Percentiles rank a stretch among this genome's conserved stretches.
Evolutionary conservation across 805 yeast species (phyloP).

Genomic region (Barnettozyma sp.): DNA sequence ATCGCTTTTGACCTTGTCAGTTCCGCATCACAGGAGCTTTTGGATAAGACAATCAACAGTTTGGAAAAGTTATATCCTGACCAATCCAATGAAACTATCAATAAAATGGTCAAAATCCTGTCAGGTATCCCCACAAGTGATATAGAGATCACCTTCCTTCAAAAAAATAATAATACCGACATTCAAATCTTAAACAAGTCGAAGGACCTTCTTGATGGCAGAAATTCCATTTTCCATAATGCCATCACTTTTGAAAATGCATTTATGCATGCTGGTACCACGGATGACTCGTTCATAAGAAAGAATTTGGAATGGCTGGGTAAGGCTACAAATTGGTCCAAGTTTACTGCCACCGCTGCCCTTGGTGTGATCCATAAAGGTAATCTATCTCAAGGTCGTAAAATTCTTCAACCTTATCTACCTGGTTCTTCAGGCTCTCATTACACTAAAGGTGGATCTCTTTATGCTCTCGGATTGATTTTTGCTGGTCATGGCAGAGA

Average conservation of each 20-base stretch:
- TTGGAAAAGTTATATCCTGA: conserved; percentile 26
- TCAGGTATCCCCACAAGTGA: conserved; percentile 95
- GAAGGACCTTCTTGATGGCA: conserved; percentile 76
- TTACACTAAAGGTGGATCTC: conserved; percentile 92
- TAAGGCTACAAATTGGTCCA: conserved; percentile 97
- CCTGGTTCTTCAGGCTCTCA: conserved; percentile 78
- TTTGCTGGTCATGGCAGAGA: conserved; percentile 96
- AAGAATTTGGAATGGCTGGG: conserved; percentile 92
- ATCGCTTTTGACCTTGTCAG: conserved; percentile 92
- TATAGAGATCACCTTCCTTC: conserved; percentile 78
- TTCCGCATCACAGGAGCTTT: conserved; percentile 84
- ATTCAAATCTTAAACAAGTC: conserved; percentile 73
- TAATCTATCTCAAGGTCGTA: conserved; percentile 83
- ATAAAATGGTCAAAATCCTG: conserved; percentile 59
- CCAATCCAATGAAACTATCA: conserved; percentile 23
- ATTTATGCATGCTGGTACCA: conserved; percentile 92
- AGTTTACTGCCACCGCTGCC: conserved; percentile 96
- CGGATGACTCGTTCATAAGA: conserved; percentile 88
- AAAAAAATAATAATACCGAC: conserved; percentile 84
- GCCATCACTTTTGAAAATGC: conserved; percentile 95
- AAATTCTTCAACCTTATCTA: conserved; percentile 81
- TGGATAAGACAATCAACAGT: conserved; percentile 47
- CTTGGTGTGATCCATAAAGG: conserved; percentile 96
- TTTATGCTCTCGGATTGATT: conserved; percentile 86
- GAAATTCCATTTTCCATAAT: conserved; percentile 89